Conservation (phyloP, 768 basidiomycete genomes). For the Gyrodon lividus region DNA sequence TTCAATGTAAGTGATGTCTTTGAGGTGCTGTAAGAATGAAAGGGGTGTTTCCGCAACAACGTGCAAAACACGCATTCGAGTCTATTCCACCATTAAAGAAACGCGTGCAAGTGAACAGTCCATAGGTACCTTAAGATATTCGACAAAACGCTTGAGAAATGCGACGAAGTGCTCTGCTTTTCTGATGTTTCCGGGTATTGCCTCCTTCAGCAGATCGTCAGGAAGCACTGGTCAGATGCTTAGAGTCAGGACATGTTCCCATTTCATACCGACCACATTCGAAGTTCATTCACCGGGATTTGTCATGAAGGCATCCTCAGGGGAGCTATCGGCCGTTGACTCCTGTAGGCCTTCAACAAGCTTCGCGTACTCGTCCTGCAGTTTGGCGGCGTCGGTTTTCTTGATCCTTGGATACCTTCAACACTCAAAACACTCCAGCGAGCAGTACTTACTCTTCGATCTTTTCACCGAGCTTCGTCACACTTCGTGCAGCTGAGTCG, state of each 20-base stretch:
- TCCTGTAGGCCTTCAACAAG: constrained; percentile 93
- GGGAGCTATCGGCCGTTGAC: constrained; percentile 49
- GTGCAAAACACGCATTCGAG: constrained; percentile 97
- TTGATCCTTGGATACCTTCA: constrained; percentile 69
- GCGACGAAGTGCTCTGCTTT: constrained; percentile 99
- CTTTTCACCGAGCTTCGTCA: constrained; percentile 81
- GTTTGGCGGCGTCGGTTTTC: constrained; percentile 84
- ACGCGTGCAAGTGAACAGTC: not conserved
- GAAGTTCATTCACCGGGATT: constrained; percentile 67
- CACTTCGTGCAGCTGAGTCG: constrained; percentile 88
- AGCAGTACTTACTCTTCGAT: constrained; percentile 80
- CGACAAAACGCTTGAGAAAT: constrained; percentile 96
- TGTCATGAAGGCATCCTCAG: constrained; percentile 83
- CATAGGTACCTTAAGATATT: constrained; percentile 84
- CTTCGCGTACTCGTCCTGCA: constrained; percentile 96
- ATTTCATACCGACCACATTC: not conserved
- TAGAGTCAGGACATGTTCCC: not conserved
- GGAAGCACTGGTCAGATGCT: constrained; percentile 65
- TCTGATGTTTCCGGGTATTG: constrained; percentile 95
- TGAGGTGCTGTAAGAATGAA: constrained; percentile 96
- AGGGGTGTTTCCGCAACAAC: constrained; percentile 98
- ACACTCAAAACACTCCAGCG: not conserved
- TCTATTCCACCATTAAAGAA: constrained; percentile 48
- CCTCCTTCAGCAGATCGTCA: constrained; percentile 92
- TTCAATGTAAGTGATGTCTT: constrained; percentile 99